Base-by-base conservation (phyloP, 2,329 filamentous ascomycete genomes). In the Penicillium psychrosexuale region DNA sequence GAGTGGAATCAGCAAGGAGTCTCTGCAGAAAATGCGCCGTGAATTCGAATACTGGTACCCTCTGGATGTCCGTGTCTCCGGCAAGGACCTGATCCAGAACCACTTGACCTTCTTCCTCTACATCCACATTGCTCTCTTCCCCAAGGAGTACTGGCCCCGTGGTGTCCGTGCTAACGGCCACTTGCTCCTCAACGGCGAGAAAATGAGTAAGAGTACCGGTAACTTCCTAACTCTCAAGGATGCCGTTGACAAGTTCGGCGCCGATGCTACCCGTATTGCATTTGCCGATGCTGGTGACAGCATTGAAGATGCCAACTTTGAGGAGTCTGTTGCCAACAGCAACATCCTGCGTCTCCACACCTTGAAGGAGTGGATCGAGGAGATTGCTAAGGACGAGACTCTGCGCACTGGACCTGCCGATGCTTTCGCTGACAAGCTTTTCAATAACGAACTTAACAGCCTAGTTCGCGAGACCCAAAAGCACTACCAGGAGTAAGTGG, bases 11-110 rank as follows among this genome's bases (percentile, higher is more conserved):
- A 80, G 85, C 57, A 84, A 87, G 73, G 84, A 87, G 57, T 84
- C 84, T 3, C 81, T 99, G 42, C 84, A 90, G 69, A 82, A 84
- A 38, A 88, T 99, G 88, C 84, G 91, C 57, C 84, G 92, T 68
- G 91, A 96, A 67, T 97, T 97, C 67, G 88, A 94, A 73, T 99
- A 97, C 82, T 97, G 91, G 81, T 99, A 97, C 74, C 94, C 94
- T 38, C 80, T 97, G 48, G 93, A 97, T 68, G 80, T 96, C 63
- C 84, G 91, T 66, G 86, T 89, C 39, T 94, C 89, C 34, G 94
- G 93, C 65, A 97, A 97, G 80, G 93, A 96, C 71, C 79, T 96
- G 61, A 92, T 96, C 64, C 87, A 89, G 59, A 96, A 96, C 77
- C 94, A 97, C 76, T 79, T 99, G 67, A 97, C 91, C 12, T 97